A percentile compares a stretch with the other conserved stretches of the same genome.
Evolutionary conservation across 768 basidiomycete genomes (phyloP).

Genomic region (Pluteus cervinus): DNA sequence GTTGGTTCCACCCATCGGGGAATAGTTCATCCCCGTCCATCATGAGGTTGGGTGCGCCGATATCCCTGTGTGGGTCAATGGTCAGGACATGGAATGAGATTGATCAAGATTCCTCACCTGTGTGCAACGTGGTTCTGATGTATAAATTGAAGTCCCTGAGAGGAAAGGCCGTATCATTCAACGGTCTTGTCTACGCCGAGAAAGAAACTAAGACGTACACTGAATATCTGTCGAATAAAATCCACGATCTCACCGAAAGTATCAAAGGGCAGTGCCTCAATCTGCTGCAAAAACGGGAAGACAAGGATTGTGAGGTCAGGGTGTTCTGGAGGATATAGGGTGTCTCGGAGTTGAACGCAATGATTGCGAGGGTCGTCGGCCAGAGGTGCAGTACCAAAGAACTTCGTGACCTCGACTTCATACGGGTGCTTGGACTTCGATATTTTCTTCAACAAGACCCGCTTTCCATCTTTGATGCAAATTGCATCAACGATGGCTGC

Average conservation of each 20-base stretch:
- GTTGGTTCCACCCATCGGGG: slow-evolving; percentile 16
- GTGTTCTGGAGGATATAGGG: slow-evolving; percentile 16
- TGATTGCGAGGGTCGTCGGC: slow-evolving; percentile 23
- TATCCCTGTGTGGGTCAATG: slow-evolving; percentile 21
- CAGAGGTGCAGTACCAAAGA: slow-evolving; percentile 16
- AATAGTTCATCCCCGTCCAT: slow-evolving; percentile 17
- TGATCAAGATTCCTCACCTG: slow-evolving; percentile 11
- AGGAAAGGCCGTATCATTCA: background rate
- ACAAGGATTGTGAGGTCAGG: slow-evolving; percentile 14
- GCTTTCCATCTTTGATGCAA: slow-evolving; percentile 21
- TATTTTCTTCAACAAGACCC: slow-evolving; percentile 24
- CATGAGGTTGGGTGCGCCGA: slow-evolving; percentile 22
- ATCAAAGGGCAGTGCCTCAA: slow-evolving; percentile 16
- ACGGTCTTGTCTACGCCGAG: too few species aligned
- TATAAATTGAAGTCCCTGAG: slow-evolving; percentile 29
- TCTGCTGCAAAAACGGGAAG: slow-evolving; percentile 20
- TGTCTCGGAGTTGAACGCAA: slow-evolving; percentile 24
- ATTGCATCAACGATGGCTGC: slow-evolving; percentile 28
- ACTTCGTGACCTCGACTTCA: slow-evolving; percentile 24
- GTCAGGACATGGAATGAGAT: background rate
- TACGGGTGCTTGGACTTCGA: slow-evolving; percentile 8
- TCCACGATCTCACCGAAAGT: slow-evolving; percentile 26
- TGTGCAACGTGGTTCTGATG: slow-evolving; percentile 24
- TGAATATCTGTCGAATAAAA: slow-evolving; percentile 21
- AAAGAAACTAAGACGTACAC: slow-evolving; percentile 11